Percentiles rank a stretch among this genome's conserved stretches.
phyloP scores from a whole-genome alignment of 148 eudicot genomes.

The Pouteria glomerata region DNA sequence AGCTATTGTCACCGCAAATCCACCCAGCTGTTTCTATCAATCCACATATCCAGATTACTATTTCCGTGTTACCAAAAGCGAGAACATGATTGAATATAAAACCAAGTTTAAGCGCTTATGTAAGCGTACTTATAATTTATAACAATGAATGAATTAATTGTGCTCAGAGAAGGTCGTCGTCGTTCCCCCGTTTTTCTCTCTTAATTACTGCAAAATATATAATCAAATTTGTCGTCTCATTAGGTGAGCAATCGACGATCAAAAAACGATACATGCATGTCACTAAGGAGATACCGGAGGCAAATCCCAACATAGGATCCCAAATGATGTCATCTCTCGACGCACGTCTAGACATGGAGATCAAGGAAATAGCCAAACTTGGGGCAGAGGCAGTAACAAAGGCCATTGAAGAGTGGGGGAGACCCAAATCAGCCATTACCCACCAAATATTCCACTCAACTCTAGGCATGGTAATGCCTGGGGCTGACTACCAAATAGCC shows the following conservation, averaged over 20 bases:
- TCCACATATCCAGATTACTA: background rate
- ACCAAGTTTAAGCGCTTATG: background rate
- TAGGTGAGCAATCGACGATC: background rate
- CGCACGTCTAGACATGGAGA: background rate
- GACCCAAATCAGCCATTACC: slow-evolving; percentile 9
- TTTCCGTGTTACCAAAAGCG: background rate
- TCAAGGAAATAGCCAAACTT: slow-evolving; percentile 1
- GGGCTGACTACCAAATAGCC: slow-evolving; percentile 5
- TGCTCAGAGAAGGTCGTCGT: no score
- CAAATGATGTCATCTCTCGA: background rate
- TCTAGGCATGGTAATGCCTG: slow-evolving; percentile 10
- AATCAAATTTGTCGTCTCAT: no score
- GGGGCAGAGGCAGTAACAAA: background rate
- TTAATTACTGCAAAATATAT: no score
- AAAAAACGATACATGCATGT: slow-evolving; percentile 7
- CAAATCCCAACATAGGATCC: background rate
- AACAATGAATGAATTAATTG: no score
- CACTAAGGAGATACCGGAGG: background rate
- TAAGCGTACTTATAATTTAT: background rate
- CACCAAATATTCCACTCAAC: slow-evolving; percentile 12
- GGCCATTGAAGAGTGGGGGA: slow-evolving; percentile 1
- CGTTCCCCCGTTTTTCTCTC: no score
- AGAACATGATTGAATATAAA: background rate
- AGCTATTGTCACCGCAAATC: background rate
- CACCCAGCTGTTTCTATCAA: background rate